Percentiles rank a stretch among this genome's conserved stretches.
Evolutionary conservation across 495 filamentous ascomycete genomes (phyloP).

Genomic region (Penicillium simplicissimum): DNA sequence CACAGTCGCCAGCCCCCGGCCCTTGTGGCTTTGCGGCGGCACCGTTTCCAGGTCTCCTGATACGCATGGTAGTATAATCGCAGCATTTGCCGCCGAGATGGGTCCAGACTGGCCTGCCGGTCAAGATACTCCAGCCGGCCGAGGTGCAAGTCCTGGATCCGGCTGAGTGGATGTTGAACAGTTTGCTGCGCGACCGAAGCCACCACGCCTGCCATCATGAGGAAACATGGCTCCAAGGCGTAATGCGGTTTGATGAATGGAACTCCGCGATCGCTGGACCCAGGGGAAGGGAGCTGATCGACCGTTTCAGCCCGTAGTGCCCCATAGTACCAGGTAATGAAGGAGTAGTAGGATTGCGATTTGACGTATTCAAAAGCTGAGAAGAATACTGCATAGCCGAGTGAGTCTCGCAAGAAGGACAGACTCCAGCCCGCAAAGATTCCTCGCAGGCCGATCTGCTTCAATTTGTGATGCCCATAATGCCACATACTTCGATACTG

Average conservation of each 20-base stretch:
- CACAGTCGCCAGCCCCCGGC: constrained; percentile 67
- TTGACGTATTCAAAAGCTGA: constrained; percentile 84
- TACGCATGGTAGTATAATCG: constrained; percentile 74
- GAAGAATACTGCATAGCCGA: constrained; percentile 85
- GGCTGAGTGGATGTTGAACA: constrained; percentile 74
- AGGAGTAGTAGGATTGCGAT: constrained; percentile 79
- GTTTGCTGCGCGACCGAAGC: constrained; percentile 76
- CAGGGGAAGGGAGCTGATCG: constrained; percentile 20
- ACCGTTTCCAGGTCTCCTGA: constrained; percentile 71
- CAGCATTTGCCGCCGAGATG: constrained; percentile 53
- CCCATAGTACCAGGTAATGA: constrained; percentile 77
- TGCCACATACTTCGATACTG: constrained; percentile 81
- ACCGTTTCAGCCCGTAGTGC: constrained; percentile 42
- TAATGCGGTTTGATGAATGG: constrained; percentile 79
- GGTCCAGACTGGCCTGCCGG: constrained; percentile 54
- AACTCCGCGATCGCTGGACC: constrained; percentile 36
- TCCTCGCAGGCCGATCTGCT: constrained; percentile 75
- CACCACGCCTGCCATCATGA: constrained; percentile 73
- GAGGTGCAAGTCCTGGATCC: constrained; percentile 77
- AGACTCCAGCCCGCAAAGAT: constrained; percentile 82
- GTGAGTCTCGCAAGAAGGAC: constrained; percentile 75
- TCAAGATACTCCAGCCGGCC: constrained; percentile 78
- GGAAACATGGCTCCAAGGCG: constrained; percentile 77
- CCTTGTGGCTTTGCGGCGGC: constrained; percentile 58
- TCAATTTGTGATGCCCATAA: constrained; percentile 71